These are phyloP conservation scores for Rhinocladiella mackenziei DNA, from an alignment of 2,329 filamentous ascomycete genomes.

Conservation along the genomic window DNA sequence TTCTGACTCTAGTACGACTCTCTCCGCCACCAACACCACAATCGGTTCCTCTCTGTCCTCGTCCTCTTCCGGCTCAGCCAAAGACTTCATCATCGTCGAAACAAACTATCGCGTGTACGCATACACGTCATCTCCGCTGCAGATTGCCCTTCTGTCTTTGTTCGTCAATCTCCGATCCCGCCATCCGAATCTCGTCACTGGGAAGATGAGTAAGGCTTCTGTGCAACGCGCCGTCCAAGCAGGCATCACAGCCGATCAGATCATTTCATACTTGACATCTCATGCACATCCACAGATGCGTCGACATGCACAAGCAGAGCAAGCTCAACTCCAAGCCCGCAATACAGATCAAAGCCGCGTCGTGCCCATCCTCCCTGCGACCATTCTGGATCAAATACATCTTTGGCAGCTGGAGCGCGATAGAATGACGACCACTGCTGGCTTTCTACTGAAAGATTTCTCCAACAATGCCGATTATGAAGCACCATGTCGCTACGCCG, in stretches of 20 bases:
- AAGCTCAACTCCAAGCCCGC: conserved; percentile 31
- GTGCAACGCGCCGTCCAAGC: conserved; percentile 80
- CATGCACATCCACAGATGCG: conserved; percentile 95
- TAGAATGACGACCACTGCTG: conserved; percentile 76
- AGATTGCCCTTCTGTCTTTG: conserved; percentile 88
- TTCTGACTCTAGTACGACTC: conserved; percentile 63
- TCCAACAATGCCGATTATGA: conserved; percentile 62
- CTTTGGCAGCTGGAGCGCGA: conserved; percentile 98
- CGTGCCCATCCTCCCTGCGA: conserved; percentile 76
- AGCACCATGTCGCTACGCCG: conserved; percentile 59
- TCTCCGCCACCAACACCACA: conserved; percentile 66
- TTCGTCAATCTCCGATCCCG: conserved; percentile 85
- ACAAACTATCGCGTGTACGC: conserved; percentile 98
- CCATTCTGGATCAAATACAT: conserved; percentile 93
- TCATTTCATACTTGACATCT: conserved; percentile 84
- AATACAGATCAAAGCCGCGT: conserved; percentile 29
- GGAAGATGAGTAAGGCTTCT: conserved; percentile 82
- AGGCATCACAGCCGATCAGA: conserved; percentile 92
- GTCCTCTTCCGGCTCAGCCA: conserved; percentile 30
- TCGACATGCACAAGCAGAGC: conserved; percentile 49
- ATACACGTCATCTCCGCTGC: conserved; percentile 88
- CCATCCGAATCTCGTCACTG: conserved; percentile 90
- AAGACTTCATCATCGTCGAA: conserved; percentile 88
- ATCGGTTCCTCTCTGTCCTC: conserved; percentile 60
- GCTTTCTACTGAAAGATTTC: conserved; percentile 90